These are phyloP conservation scores for Akanthomyces lecanii DNA, from an alignment of 2,329 filamentous ascomycete genomes.

Conservation along the genomic window DNA sequence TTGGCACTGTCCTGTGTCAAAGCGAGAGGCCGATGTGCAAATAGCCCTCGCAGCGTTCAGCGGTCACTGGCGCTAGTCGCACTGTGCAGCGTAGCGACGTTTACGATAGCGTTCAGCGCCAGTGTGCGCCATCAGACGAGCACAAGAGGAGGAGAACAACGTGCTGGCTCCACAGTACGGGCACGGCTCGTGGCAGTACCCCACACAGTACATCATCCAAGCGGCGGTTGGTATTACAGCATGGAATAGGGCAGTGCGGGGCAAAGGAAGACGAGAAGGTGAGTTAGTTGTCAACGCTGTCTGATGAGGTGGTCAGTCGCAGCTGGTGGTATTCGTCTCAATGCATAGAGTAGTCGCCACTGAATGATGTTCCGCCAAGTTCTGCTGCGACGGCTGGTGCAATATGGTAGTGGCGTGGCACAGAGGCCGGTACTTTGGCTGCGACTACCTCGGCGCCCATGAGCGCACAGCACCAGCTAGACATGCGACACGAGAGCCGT, in stretches of 20 bases:
- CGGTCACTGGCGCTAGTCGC: neutral
- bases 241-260: neutral
- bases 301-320: neutral
- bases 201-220: conserved; percentile 5
- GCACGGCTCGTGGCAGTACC: neutral
- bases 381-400: too few species aligned
- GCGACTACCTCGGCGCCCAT: too few species aligned
- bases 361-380: too few species aligned
- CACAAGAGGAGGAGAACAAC: too few species aligned
- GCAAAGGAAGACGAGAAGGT: neutral
- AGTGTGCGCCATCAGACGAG: neutral
- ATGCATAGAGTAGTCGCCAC: too few species aligned
- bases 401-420: too few species aligned
- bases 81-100: neutral
- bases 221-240: neutral
- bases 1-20: conserved; percentile 5
- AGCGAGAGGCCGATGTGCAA: neutral
- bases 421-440: too few species aligned
- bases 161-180: neutral
- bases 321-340: too few species aligned
- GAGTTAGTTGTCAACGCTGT: neutral
- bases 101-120: neutral
- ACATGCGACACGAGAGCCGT: neutral
- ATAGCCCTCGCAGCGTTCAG: too few species aligned
- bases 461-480: too few species aligned